These are phyloP conservation scores for Myochromella boudieri DNA, from an alignment of 768 basidiomycete genomes.

Conservation along the genomic window DNA sequence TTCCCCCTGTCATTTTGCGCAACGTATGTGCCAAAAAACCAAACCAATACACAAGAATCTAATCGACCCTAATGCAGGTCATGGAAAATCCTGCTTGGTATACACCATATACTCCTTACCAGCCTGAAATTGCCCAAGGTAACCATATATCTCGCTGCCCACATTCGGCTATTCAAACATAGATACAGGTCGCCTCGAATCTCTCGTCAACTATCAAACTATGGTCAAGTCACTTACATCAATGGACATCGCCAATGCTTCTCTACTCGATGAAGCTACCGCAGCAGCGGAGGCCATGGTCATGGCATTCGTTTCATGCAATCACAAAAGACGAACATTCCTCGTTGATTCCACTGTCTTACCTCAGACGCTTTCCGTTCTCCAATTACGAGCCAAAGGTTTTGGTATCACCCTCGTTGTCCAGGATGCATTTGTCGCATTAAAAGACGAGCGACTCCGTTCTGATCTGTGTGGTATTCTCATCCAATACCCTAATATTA, in stretches of 20 bases:
- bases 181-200: slow-evolving; percentile 84
- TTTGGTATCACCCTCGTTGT: slow-evolving; percentile 86
- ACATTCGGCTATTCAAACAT: not conserved
- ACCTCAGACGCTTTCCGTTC: slow-evolving; percentile 88
- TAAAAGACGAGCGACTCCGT: slow-evolving; percentile 53
- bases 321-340: slow-evolving; percentile 78
- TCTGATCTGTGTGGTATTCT: slow-evolving; percentile 81
- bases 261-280: slow-evolving; percentile 91
- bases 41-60: not conserved
- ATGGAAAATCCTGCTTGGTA: slow-evolving; percentile 99
- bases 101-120: slow-evolving; percentile 94
- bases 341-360: slow-evolving; percentile 81
- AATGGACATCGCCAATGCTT: slow-evolving; percentile 96
- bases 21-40: slow-evolving; percentile 55
- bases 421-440: slow-evolving; percentile 51
- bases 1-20: slow-evolving; percentile 92
- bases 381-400: slow-evolving; percentile 88
- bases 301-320: slow-evolving; percentile 75
- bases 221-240: slow-evolving; percentile 93
- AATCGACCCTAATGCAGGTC: slow-evolving; percentile 42
- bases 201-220: slow-evolving; percentile 94
- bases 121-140: slow-evolving; percentile 99
- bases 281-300: slow-evolving; percentile 97
- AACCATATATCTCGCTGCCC: not conserved
- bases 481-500: slow-evolving; percentile 91